These are phyloP conservation scores for Breviolum minutum DNA, from an alignment of 73 alveolate species.

Conservation along the genomic window DNA sequence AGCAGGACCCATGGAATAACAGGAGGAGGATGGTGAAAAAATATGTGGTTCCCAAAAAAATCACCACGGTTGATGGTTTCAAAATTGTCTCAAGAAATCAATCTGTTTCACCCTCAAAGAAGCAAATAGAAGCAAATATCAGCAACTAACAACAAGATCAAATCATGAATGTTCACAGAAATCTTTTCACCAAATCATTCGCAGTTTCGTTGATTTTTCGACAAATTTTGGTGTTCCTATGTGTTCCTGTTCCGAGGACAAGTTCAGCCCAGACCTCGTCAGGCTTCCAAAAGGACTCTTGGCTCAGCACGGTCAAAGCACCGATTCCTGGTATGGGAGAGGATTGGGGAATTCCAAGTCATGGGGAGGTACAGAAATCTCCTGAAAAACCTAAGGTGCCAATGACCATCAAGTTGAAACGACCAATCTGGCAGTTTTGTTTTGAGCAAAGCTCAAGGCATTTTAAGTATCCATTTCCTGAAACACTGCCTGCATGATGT, in stretches of 20 bases:
- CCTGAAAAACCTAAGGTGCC: no score
- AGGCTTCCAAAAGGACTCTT: conserved; percentile 30
- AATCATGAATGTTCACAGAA: not conserved
- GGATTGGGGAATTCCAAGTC: not conserved
- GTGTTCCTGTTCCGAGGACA: not conserved
- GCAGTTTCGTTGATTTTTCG: not conserved
- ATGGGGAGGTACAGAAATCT: no score
- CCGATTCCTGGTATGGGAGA: conserved; percentile 11
- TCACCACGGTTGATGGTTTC: not conserved
- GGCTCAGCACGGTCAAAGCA: conserved; percentile 29
- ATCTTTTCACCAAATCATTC: not conserved
- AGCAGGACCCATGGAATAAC: not conserved
- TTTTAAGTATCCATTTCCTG: not conserved
- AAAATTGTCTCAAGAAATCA: not conserved
- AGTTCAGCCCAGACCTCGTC: not conserved
- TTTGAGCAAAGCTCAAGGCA: not conserved
- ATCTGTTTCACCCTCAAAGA: not conserved
- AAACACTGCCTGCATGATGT: no score
- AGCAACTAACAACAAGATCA: no score
- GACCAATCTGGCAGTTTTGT: not conserved
- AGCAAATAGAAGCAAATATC: not conserved
- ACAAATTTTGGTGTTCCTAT: not conserved
- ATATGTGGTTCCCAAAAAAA: not conserved
- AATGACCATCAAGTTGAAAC: no score
- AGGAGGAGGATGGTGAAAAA: not conserved